phyloP scores from a whole-genome alignment of 495 filamentous ascomycete genomes.

The Letharia columbiana region DNA sequence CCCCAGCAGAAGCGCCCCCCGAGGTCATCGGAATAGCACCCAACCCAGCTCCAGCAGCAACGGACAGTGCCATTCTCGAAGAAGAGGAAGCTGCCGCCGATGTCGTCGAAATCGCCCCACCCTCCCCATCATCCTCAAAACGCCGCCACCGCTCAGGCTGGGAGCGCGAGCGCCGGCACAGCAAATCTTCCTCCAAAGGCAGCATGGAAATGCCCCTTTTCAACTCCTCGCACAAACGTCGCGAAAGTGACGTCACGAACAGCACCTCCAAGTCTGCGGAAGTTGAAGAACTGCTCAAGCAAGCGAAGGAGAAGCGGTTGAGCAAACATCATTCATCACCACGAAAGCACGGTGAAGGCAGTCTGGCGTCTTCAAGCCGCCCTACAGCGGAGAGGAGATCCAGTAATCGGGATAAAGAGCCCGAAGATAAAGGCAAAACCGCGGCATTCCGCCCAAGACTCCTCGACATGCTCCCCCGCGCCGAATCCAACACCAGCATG shows the following conservation, averaged over 20 bases:
- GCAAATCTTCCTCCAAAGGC: slow-evolving; percentile 22
- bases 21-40: slow-evolving; percentile 9
- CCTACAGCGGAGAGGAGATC: slow-evolving; percentile 11
- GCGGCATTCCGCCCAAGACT: slow-evolving; percentile 15
- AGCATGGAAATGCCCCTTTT: slow-evolving; percentile 11
- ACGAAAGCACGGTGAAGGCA: slow-evolving; percentile 7
- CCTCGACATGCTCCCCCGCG: slow-evolving; percentile 18
- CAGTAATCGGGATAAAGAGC: slow-evolving; percentile 13
- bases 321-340: slow-evolving; percentile 16
- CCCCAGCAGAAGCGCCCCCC: not conserved
- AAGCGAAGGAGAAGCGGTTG: slow-evolving; percentile 23
- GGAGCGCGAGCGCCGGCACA: slow-evolving; percentile 25
- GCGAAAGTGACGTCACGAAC: slow-evolving; percentile 30
- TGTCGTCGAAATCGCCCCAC: slow-evolving; percentile 17
- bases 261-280: slow-evolving; percentile 26
- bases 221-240: slow-evolving; percentile 14
- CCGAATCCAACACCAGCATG: slow-evolving; percentile 19
- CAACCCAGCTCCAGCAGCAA: slow-evolving; percentile 1
- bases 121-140: slow-evolving; percentile 26
- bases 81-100: slow-evolving; percentile 10
- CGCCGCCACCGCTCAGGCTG: slow-evolving; percentile 23
- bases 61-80: slow-evolving; percentile 8
- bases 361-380: not conserved
- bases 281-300: slow-evolving; percentile 16
- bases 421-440: slow-evolving; percentile 14